These are phyloP conservation scores for Xylariales sp. DNA, from an alignment of 2,329 filamentous ascomycete genomes.

Conservation along the genomic window DNA sequence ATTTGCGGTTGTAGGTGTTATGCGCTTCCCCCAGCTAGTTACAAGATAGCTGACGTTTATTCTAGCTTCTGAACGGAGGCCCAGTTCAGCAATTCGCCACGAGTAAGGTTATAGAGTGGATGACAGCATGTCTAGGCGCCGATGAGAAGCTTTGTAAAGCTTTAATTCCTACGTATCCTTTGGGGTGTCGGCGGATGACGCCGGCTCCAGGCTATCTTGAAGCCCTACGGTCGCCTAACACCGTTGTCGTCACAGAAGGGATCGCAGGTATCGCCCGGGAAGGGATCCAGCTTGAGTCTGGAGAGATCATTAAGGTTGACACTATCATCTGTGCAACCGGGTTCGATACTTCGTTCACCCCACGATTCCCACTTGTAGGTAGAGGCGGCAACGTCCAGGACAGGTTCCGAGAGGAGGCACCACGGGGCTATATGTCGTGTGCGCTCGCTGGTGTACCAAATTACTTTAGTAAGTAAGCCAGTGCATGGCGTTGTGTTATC, in stretches of 20 bases:
- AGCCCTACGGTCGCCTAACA: constrained; percentile 59
- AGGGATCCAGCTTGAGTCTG: constrained; percentile 61
- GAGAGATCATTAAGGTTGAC: constrained; percentile 64
- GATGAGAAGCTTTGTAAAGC: constrained; percentile 62
- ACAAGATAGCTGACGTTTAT: constrained; percentile 26
- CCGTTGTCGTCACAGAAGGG: constrained; percentile 59
- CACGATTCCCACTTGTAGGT: constrained; percentile 63
- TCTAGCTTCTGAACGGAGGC: constrained; percentile 55
- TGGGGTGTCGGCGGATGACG: constrained; percentile 63
- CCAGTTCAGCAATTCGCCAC: constrained; percentile 57
- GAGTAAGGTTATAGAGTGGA: constrained; percentile 57
- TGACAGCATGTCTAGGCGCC: constrained; percentile 59
- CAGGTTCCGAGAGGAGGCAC: constrained; percentile 56
- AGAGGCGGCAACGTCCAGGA: constrained; percentile 64
- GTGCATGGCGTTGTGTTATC: not conserved
- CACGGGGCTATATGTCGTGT: constrained; percentile 65
- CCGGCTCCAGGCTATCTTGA: constrained; percentile 63
- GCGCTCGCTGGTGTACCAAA: constrained; percentile 65
- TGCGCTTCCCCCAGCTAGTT: not conserved
- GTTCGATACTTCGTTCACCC: constrained; percentile 65
- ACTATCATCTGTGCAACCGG: constrained; percentile 69
- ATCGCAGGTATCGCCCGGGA: constrained; percentile 60
- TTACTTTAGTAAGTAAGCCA: constrained; percentile 61
- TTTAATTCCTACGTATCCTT: constrained; percentile 62
- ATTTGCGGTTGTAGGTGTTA: constrained; percentile 56